Evolutionary conservation across 2,329 filamentous ascomycete species (phyloP), one percentile per base, ranked within the genome.

Genomic region (Fusarium zealandicum): DNA sequence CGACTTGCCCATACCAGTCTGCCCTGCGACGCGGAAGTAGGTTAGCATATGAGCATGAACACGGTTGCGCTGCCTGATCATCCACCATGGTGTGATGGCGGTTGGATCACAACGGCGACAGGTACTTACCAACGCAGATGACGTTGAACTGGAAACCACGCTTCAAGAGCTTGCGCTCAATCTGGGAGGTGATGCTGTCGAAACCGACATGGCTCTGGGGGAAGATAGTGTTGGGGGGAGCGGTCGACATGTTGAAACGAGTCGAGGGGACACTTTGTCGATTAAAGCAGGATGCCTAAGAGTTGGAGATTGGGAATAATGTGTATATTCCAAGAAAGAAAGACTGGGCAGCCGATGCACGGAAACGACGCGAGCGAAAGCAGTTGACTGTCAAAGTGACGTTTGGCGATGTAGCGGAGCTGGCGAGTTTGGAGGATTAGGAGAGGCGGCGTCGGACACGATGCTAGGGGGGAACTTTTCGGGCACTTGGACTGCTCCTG

Each of bases 131-230:
- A 76, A 98, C 95, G 77, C 93, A 97, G 78, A 98, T 98, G 74
- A 98, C 90, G 77, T 99, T 99, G 87, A 99, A 99, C 80, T 99
- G 95, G 80, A 99, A 99, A 71, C 95, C 95, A 80, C 95, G 92
- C 86, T 99, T 99, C 81, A 99, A 79, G 75, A 98, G 89, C 89
- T 99, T 99, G 82, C 91, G 90, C 88, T 99, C 95, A 71, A 99
- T 99, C 84, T 99, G 95, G 68, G 89, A 92, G 70, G 95, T 99
- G 84, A 99, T 99, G 83, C 92, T 97, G 83, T 99, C 95, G 83
- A 99, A 99, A 86, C 95, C 95, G 78, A 99, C 95, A 84, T 98
- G 95, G 89, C 89, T 96, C 77, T 95, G 89, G 73, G 95, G 95
- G 79, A 91, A 95, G 75, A 89, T 86, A 72, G 86, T 86, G 71